Evolutionary conservation across 78 protist genomes (phyloP).

Genomic region (Acrasis kona): DNA sequence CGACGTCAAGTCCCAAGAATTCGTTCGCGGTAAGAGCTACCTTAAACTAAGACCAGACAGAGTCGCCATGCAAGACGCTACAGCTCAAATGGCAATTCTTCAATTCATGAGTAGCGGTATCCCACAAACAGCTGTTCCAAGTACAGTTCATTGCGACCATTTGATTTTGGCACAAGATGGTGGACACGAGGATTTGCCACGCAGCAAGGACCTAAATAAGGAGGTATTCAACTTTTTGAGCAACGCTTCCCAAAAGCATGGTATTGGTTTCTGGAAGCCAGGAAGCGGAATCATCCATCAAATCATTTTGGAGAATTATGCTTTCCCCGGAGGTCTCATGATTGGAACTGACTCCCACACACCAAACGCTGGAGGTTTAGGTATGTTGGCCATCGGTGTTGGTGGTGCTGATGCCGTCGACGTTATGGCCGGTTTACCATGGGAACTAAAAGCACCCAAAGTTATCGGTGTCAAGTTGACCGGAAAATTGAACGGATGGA

Average conservation of each 20-base stretch:
- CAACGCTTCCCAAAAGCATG: conserved; percentile 39
- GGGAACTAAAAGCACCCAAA: conserved; percentile 92
- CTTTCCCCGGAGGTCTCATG: conserved; percentile 88
- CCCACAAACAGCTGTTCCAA: conserved; percentile 79
- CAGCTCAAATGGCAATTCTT: conserved; percentile 89
- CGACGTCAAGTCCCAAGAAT: conserved; percentile 39
- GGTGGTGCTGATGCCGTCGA: conserved; percentile 96
- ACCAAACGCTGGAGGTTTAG: conserved; percentile 69
- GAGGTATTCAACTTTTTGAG: conserved; percentile 88
- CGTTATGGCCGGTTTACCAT: conserved; percentile 84
- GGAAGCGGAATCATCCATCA: conserved; percentile 94
- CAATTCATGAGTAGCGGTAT: conserved; percentile 87
- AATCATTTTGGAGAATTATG: conserved; percentile 61
- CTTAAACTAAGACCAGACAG: conserved; percentile 85
- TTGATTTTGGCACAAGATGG: conserved; percentile 72
- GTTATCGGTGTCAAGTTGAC: conserved; percentile 87
- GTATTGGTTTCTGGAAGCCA: conserved; percentile 90
- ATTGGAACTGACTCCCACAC: conserved; percentile 77
- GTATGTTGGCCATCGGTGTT: conserved; percentile 13
- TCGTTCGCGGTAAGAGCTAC: conserved; percentile 66
- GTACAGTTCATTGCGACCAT: conserved; percentile 93
- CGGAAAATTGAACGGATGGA: conserved; percentile 68
- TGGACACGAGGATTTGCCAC: conserved; percentile 44
- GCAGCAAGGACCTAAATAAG: conserved; percentile 53
- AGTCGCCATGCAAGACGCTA: conserved; percentile 88